These are phyloP conservation scores for Tylopilus sp. DNA, from an alignment of 768 basidiomycete species.

Conservation along the genomic window DNA sequence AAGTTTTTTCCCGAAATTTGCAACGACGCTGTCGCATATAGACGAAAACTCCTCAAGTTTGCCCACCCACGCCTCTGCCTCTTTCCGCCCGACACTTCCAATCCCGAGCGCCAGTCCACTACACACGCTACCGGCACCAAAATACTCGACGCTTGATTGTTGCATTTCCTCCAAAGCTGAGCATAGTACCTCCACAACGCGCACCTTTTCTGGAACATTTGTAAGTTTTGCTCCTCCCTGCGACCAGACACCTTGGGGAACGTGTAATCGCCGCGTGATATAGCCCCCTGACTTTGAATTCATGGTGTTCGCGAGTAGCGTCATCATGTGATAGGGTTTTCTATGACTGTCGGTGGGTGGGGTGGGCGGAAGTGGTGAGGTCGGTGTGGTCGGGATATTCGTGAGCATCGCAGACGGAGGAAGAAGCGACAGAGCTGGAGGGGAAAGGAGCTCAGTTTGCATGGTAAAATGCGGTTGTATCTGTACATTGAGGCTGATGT, in stretches of 20 bases:
- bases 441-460: conserved; percentile 49
- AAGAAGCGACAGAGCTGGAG: conserved; percentile 37
- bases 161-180: conserved; percentile 79
- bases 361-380: conserved; percentile 71
- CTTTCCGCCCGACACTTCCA: conserved; percentile 70
- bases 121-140: conserved; percentile 76
- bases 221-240: conserved; percentile 83
- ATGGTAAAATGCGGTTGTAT: conserved; percentile 48
- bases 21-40: conserved; percentile 76
- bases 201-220: conserved; percentile 81
- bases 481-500: conserved; percentile 39
- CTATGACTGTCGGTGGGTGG: conserved; percentile 71
- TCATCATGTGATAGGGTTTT: conserved; percentile 91
- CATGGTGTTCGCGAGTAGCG: conserved; percentile 75
- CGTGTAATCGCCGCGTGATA: conserved; percentile 79
- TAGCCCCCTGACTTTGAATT: conserved; percentile 80
- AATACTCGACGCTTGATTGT: conserved; percentile 64
- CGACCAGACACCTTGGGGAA: conserved; percentile 89
- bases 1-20: conserved; percentile 82
- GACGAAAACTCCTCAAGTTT: conserved; percentile 79
- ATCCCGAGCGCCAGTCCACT: conserved; percentile 73
- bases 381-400: conserved; percentile 69
- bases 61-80: conserved; percentile 73
- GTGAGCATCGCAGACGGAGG: conserved; percentile 46
- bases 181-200: conserved; percentile 76